A percentile compares a stretch with the other conserved stretches of the same genome.
phyloP scores from a whole-genome alignment of 352 stramenopile species.

The Phytophthora fragariae region DNA sequence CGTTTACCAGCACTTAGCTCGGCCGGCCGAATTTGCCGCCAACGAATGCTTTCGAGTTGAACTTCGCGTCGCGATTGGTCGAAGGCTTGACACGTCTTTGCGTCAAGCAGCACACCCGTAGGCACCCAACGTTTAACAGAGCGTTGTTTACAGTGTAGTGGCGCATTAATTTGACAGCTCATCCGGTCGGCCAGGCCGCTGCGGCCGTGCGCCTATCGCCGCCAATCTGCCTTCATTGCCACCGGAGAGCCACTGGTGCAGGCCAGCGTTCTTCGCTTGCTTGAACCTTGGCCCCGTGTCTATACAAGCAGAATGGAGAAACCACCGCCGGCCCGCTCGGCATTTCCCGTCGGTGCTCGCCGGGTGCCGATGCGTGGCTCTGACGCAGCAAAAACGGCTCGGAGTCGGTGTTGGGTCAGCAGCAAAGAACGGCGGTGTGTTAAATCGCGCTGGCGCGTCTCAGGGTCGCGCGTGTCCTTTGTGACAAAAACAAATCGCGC shows the following conservation, averaged over 20 bases:
- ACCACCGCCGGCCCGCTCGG: neutral
- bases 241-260: no score
- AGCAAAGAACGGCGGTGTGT: slow-evolving; percentile 17
- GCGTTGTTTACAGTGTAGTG: neutral
- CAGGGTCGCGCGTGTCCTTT: no score
- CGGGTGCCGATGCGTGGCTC: slow-evolving; percentile 20
- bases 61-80: neutral
- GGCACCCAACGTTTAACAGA: slow-evolving; percentile 1
- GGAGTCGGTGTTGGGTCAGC: slow-evolving; percentile 10
- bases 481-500: no score
- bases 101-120: neutral
- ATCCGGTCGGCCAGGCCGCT: no score
- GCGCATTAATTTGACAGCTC: neutral
- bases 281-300: slow-evolving; percentile 22
- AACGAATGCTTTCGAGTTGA: neutral
- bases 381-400: slow-evolving; percentile 9
- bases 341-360: slow-evolving; percentile 7
- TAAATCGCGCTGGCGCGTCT: no score
- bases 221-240: no score
- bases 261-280: neutral
- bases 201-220: no score
- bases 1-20: neutral
- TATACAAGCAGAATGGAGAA: slow-evolving; percentile 11
- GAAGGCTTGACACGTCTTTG: neutral
- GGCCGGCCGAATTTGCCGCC: slow-evolving; percentile 4